These are phyloP conservation scores for Penicillium hordei DNA, from an alignment of 2,329 filamentous ascomycete species.

Conservation along the genomic window DNA sequence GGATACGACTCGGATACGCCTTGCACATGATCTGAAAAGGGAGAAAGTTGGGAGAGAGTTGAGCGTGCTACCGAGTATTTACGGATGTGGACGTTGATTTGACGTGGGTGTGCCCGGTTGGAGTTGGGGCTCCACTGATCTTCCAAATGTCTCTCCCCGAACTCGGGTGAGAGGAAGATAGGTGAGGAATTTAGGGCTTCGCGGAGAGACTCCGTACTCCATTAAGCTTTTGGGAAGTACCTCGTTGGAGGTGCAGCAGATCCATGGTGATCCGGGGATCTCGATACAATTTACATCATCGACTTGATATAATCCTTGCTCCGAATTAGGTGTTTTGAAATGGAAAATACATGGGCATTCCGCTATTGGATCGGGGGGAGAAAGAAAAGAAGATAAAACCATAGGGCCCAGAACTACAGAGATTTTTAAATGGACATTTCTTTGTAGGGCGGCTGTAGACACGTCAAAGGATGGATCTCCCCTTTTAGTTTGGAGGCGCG, in stretches of 20 bases:
- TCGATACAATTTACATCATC: neutral
- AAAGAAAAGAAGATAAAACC: neutral
- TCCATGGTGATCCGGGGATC: constrained; percentile 23
- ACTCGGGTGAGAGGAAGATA: neutral
- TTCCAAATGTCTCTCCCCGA: neutral
- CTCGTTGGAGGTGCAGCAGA: constrained; percentile 6
- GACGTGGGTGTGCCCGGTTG: neutral
- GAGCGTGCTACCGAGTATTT: neutral
- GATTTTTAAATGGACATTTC: neutral
- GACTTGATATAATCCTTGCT: neutral
- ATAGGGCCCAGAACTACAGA: no score
- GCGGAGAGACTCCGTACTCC: neutral
- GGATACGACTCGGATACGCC: constrained; percentile 9
- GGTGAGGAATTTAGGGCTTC: neutral
- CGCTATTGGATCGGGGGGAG: constrained; percentile 1
- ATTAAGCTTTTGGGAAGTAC: constrained; percentile 11
- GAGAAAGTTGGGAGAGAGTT: neutral
- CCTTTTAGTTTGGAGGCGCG: neutral
- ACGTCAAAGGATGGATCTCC: neutral
- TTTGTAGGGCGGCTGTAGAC: constrained; percentile 3
- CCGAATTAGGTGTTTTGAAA: neutral
- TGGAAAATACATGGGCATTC: neutral
- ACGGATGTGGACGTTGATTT: neutral
- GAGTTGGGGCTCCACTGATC: neutral
- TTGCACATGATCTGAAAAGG: neutral